Evolutionary conservation across 208 protist species (phyloP).

Genomic region (Novymonas esmeraldas): DNA sequence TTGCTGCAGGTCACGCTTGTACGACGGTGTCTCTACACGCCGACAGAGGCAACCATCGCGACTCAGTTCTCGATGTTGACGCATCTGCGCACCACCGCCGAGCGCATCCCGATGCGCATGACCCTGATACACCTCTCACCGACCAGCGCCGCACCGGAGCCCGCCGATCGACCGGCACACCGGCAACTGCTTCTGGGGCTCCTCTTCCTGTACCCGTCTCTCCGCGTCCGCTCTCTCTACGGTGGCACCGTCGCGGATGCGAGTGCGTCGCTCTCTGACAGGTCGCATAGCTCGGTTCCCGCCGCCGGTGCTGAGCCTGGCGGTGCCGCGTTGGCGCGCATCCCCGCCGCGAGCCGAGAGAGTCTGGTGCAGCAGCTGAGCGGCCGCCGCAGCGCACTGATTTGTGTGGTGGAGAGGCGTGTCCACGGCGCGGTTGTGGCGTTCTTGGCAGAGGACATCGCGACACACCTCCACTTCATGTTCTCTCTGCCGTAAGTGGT

Average conservation of each 20-base stretch:
- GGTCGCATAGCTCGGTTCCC: no score
- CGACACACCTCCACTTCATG: not conserved
- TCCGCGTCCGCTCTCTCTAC: constrained; percentile 1
- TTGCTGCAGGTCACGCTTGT: constrained; percentile 14
- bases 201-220: constrained; percentile 13
- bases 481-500: not conserved
- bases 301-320: not conserved
- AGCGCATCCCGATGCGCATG: not conserved
- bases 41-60: constrained; percentile 3
- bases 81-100: constrained; percentile 7
- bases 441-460: constrained; percentile 8
- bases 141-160: not conserved
- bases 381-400: not conserved
- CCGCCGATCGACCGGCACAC: not conserved
- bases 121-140: constrained; percentile 21
- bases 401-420: constrained; percentile 2
- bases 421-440: not conserved
- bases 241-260: constrained; percentile 5
- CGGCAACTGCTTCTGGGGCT: constrained; percentile 13
- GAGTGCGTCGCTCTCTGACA: not conserved
- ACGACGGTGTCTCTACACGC: constrained; percentile 7
- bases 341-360: not conserved
- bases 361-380: not conserved
- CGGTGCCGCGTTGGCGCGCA: not conserved
- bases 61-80: constrained; percentile 29